phyloP scores from a whole-genome alignment of 2,329 filamentous ascomycete genomes.

The Diaporthe citriasiana region DNA sequence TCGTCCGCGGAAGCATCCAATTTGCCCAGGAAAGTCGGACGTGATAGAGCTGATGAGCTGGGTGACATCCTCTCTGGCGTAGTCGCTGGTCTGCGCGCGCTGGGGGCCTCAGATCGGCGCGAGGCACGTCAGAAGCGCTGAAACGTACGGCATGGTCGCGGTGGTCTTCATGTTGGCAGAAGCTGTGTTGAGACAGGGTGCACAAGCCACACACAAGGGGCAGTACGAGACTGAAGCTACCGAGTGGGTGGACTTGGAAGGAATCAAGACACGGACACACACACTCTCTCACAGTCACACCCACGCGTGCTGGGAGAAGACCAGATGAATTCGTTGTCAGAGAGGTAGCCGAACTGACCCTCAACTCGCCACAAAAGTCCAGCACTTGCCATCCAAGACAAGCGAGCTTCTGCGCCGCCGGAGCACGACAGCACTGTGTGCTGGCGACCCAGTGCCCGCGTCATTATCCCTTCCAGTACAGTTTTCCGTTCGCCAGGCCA shows the following conservation, averaged over 20 bases:
- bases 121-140: constrained; percentile 18
- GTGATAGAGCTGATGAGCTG: constrained; percentile 39
- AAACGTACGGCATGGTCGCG: background rate
- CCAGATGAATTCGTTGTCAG: background rate
- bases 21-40: constrained; percentile 12
- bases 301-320: background rate
- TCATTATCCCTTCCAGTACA: background rate
- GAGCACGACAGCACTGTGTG: background rate
- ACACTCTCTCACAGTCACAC: constrained; percentile 1
- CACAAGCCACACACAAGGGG: background rate
- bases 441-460: background rate
- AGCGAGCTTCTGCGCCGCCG: background rate
- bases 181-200: background rate
- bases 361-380: background rate
- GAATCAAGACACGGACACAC: constrained; percentile 12
- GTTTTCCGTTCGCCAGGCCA: background rate
- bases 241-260: too few relatives aligned
- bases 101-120: constrained; percentile 8
- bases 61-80: constrained; percentile 43
- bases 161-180: constrained; percentile 7
- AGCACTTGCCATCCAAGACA: background rate
- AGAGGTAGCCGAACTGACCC: too few relatives aligned
- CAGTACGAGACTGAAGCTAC: background rate
- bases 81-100: background rate
- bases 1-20: constrained; percentile 4